Conservation (phyloP, 2,329 filamentous ascomycete species). For the Arthrinium puccinioides region DNA sequence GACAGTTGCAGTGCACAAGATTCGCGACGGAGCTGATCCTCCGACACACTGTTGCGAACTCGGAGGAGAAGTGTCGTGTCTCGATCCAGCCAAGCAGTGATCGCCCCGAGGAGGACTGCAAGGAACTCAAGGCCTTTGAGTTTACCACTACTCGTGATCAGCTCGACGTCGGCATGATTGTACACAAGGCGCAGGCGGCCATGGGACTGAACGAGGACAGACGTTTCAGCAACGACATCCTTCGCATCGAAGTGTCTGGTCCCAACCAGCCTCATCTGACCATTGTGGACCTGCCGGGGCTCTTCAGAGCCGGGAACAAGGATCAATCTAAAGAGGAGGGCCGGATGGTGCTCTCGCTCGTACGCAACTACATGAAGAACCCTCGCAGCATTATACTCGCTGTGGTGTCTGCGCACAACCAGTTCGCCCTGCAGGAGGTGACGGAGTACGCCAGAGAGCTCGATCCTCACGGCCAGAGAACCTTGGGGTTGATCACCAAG, state of each 20-base stretch:
- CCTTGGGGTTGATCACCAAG: conserved; percentile 41
- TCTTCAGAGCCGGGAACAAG: conserved; percentile 38
- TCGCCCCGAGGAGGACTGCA: conserved; percentile 17
- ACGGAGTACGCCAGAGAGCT: conserved; percentile 32
- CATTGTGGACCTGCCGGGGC: conserved; percentile 49
- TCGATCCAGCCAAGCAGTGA: conserved; percentile 24
- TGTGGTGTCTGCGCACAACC: conserved; percentile 45
- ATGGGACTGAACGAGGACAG: conserved; percentile 8
- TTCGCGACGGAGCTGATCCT: conserved; percentile 57
- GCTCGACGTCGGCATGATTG: conserved; percentile 19
- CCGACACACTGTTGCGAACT: conserved; percentile 26
- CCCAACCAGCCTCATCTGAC: conserved; percentile 42
- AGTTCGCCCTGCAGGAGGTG: conserved; percentile 51
- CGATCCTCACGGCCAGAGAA: conserved; percentile 27
- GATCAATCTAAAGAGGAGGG: conserved; percentile 34
- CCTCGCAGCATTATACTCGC: conserved; percentile 51
- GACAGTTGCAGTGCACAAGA: conserved; percentile 54
- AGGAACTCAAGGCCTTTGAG: conserved; percentile 8
- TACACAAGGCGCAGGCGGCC: conserved; percentile 26
- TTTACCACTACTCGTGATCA: conserved; percentile 3
- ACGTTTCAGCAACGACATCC: conserved; percentile 35
- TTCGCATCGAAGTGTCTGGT: conserved; percentile 37
- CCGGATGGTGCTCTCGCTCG: conserved; percentile 34
- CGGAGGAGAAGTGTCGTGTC: conserved; percentile 21
- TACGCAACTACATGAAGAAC: conserved; percentile 46